Evolutionary conservation across 2,329 filamentous ascomycete species (phyloP), one percentile per base, ranked within the genome.

Genomic region (Peltaster fructicola): DNA sequence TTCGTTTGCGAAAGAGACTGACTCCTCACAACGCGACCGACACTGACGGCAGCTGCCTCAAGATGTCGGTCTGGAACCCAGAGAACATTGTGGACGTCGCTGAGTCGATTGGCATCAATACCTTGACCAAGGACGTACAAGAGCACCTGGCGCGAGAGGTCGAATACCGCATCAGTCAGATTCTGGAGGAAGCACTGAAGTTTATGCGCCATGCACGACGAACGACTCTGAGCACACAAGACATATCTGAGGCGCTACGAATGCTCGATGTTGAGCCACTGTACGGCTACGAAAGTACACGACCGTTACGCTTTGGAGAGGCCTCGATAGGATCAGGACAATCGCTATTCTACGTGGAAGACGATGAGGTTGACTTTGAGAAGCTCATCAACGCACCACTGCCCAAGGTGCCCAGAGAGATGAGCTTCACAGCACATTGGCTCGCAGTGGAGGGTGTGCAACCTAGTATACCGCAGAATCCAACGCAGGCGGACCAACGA

Each of bases 311-410:
- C 27, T 98, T 90, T 45, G 88, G 88, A 25, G 88, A 98, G 53
- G 88, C 88, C 3, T 90, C 79, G 30, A 59, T 98, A 32, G 88
- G 88, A 0, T 82, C 84, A 8, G 84, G 85, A 7, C 88, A 98
- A 53, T 82, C 85, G 26, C 59, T 98, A 12, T 98, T 85, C 53
- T 98, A 98, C 49, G 77, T 98, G 17, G 88, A 98, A 46, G 88
- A 98, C 48, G 88, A 98, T 47, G 88, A 98, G 58, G 75, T 95
- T 27, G 88, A 98, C 52, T 95, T 98, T 47, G 88, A 98, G 58
- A 95, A 95, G 60, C 61, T 98, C 38, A 93, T 98, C 49, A 98
- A 98, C 55, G 82, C 82, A 36, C 80, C 88, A 4, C 55, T 98
- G 37, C 88, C 88, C 14, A 93, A 90, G 52, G 84, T 98, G 15